phyloP scores from a whole-genome alignment of 2,329 filamentous ascomycete genomes.

The Cladosporium sp. region DNA sequence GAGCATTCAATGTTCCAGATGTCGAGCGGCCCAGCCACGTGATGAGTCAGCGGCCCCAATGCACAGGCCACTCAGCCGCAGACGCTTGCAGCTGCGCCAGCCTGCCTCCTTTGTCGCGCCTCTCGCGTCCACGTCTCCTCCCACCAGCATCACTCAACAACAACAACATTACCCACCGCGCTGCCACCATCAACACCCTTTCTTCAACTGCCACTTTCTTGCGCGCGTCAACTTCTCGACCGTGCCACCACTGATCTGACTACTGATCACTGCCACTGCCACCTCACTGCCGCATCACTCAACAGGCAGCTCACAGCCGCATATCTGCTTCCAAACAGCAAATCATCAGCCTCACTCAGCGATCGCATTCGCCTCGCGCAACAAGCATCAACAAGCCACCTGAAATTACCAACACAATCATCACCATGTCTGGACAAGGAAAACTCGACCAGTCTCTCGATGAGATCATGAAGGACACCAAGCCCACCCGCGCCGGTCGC shows the following conservation, averaged over 20 bases:
- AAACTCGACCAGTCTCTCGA: constrained; percentile 98
- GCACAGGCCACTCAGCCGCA: not conserved
- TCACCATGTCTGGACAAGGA: constrained; percentile 66
- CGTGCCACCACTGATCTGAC: constrained; percentile 4
- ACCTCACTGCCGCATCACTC: constrained; percentile 11
- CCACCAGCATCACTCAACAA: constrained; percentile 12
- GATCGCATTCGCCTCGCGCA: constrained; percentile 8
- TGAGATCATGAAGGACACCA: constrained; percentile 84
- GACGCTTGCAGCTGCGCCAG: not conserved
- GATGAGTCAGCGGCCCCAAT: not conserved
- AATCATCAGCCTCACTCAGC: constrained; percentile 6
- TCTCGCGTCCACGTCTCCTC: constrained; percentile 6
- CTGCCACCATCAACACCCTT: constrained; percentile 4
- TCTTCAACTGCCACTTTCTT: constrained; percentile 14
- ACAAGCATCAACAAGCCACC: not conserved
- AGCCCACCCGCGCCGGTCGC: constrained; percentile 45
- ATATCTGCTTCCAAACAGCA: not conserved
- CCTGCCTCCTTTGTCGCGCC: constrained; percentile 3
- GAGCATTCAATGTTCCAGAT: too few species aligned
- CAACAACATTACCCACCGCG: not conserved
- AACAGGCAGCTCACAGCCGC: constrained; percentile 13
- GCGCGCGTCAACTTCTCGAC: not conserved
- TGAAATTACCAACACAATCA: not conserved
- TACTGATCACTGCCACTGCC: constrained; percentile 11
- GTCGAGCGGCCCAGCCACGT: not conserved